phyloP scores from a whole-genome alignment of 768 basidiomycete genomes.

The Amanita pseudoporphyria region DNA sequence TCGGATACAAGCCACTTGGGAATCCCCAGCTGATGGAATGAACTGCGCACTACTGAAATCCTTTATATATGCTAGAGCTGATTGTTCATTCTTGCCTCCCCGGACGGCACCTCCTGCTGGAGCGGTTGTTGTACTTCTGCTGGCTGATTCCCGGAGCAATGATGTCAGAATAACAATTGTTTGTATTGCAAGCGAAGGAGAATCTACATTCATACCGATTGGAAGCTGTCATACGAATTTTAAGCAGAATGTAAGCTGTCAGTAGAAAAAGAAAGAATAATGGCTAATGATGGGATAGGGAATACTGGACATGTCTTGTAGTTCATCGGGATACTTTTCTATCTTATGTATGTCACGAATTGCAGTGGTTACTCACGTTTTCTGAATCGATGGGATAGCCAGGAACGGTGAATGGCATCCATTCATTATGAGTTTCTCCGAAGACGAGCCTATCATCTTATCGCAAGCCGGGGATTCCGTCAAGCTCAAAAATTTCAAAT shows the following conservation, averaged over 20 bases:
- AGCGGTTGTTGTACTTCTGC: constrained; percentile 15
- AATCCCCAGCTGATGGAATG: constrained; percentile 10
- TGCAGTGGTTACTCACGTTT: not conserved
- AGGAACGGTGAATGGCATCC: constrained; percentile 34
- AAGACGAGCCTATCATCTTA: constrained; percentile 21
- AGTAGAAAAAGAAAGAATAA: constrained; percentile 7
- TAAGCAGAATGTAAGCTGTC: constrained; percentile 23
- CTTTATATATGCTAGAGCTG: constrained; percentile 10
- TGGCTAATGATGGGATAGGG: constrained; percentile 17
- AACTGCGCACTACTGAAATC: constrained; percentile 14
- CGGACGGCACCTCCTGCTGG: constrained; percentile 14
- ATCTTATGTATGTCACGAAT: constrained; percentile 32
- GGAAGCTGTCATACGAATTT: constrained; percentile 17
- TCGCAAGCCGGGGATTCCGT: constrained; percentile 12
- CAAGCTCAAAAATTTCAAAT: constrained; percentile 15
- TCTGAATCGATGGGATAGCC: constrained; percentile 20
- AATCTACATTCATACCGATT: constrained; percentile 2
- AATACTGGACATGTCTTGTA: constrained; percentile 31
- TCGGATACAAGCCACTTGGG: not conserved
- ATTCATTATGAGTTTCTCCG: constrained; percentile 17
- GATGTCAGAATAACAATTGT: not conserved
- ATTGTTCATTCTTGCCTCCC: constrained; percentile 21
- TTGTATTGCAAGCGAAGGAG: constrained; percentile 1
- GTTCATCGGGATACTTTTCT: constrained; percentile 37
- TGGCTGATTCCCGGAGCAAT: constrained; percentile 2